Evolutionary conservation across 257 asterid species (phyloP).

Genomic region (Nicotiana otophora): DNA sequence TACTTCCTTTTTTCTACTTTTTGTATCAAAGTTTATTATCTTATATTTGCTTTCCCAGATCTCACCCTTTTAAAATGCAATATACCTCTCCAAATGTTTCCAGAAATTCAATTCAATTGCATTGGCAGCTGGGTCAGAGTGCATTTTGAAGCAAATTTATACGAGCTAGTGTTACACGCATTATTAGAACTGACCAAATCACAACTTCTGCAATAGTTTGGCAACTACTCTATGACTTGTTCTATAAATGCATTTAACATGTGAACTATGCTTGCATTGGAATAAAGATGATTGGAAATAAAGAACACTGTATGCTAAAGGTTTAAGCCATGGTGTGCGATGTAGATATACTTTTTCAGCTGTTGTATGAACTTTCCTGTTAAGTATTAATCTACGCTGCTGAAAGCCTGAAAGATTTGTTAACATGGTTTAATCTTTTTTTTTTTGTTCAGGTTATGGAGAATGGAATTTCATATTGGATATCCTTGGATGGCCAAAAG

Average conservation of each 20-base stretch:
- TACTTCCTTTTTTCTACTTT: no score
- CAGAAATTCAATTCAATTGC: background rate
- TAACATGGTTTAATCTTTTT: conserved; percentile 7
- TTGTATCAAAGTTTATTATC: no score
- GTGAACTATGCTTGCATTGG: background rate
- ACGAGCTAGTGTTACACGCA: background rate
- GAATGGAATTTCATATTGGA: conserved; percentile 67
- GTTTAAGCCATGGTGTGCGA: background rate
- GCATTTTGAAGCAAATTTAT: background rate
- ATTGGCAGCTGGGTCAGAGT: background rate
- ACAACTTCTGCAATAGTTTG: conserved; percentile 1
- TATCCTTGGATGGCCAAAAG: conserved; percentile 90
- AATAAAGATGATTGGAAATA: background rate
- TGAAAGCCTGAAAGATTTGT: conserved; percentile 1
- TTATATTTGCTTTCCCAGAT: no score
- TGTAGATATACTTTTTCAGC: background rate
- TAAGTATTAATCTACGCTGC: background rate
- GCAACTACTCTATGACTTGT: background rate
- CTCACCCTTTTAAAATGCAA: background rate
- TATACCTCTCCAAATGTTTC: background rate
- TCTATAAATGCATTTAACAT: background rate
- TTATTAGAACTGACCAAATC: background rate
- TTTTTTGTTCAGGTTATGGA: conserved; percentile 60
- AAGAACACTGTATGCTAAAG: background rate
- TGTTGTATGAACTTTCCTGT: background rate